phyloP scores from a whole-genome alignment of 306 rosid species.

The Quercus cerris region DNA sequence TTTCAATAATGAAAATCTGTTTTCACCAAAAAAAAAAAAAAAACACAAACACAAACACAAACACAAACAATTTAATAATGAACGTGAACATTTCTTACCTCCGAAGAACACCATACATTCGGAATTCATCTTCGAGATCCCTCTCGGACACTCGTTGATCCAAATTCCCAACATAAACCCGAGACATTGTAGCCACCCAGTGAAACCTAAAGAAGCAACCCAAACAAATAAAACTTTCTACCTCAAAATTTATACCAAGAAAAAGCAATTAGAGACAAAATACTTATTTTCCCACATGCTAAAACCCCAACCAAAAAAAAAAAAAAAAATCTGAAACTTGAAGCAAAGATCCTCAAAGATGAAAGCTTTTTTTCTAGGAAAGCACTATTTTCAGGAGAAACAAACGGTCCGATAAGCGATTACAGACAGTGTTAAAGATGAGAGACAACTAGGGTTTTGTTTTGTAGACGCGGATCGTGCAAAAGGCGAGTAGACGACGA shows the following conservation, averaged over 20 bases:
- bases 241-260: not conserved
- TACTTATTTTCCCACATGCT: not conserved
- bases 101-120: constrained; percentile 82
- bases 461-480: not conserved
- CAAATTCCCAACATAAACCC: constrained; percentile 86
- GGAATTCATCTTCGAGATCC: constrained; percentile 91
- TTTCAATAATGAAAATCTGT: not conserved
- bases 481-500: not conserved
- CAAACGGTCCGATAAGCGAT: not conserved
- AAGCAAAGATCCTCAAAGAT: not conserved
- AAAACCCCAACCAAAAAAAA: not conserved
- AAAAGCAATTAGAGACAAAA: not conserved
- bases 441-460: not conserved
- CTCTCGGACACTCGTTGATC: constrained; percentile 89
- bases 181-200: constrained; percentile 51
- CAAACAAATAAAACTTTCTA: not conserved
- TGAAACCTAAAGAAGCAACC: constrained; percentile 19
- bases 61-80: not conserved
- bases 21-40: too few relatives aligned
- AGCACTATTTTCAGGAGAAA: not conserved
- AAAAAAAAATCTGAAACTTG: not conserved
- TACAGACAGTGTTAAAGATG: not conserved
- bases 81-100: constrained; percentile 37
- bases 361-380: not conserved
- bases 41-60: too few relatives aligned